Conservation (phyloP, 2,329 filamentous ascomycete genomes). For the Lachnellula arida region DNA sequence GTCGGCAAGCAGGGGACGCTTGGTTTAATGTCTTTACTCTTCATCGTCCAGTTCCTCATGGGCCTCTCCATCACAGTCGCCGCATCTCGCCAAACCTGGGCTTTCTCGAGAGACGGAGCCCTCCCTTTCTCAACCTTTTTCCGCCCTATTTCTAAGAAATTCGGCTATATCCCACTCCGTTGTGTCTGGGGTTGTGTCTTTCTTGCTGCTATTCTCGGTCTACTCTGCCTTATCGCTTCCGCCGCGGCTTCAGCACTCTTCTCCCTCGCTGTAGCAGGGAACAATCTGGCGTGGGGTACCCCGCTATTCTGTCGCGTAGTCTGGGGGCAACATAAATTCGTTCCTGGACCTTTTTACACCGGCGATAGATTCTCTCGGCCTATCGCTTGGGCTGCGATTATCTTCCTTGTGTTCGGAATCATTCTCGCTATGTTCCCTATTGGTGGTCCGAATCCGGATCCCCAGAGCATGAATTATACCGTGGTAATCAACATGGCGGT, state of each 20-base stretch:
- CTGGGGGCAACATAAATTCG: constrained; percentile 54
- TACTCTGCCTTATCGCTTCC: constrained; percentile 53
- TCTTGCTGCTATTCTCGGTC: constrained; percentile 48
- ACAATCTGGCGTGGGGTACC: constrained; percentile 55
- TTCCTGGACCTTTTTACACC: constrained; percentile 55
- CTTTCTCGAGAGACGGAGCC: constrained; percentile 58
- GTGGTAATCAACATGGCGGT: constrained; percentile 56
- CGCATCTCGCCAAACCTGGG: constrained; percentile 57
- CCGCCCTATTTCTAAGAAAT: constrained; percentile 44
- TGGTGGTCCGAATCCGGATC: constrained; percentile 47
- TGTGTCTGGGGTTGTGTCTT: constrained; percentile 50
- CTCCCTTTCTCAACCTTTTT: constrained; percentile 56
- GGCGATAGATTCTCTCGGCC: constrained; percentile 45
- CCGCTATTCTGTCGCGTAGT: constrained; percentile 55
- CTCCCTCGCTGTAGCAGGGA: constrained; percentile 54
- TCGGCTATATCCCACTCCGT: constrained; percentile 54
- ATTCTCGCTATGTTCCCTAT: constrained; percentile 55
- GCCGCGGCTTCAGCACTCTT: constrained; percentile 56
- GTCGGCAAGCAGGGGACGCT: constrained; percentile 55
- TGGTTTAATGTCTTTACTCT: constrained; percentile 53
- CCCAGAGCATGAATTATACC: constrained; percentile 56
- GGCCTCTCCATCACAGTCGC: constrained; percentile 54
- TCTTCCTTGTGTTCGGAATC: constrained; percentile 52
- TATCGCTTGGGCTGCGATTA: constrained; percentile 48
- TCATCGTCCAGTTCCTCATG: constrained; percentile 60